Evolutionary conservation across 2,329 filamentous ascomycete species (phyloP).

Genomic region (Fusarium nurragi): DNA sequence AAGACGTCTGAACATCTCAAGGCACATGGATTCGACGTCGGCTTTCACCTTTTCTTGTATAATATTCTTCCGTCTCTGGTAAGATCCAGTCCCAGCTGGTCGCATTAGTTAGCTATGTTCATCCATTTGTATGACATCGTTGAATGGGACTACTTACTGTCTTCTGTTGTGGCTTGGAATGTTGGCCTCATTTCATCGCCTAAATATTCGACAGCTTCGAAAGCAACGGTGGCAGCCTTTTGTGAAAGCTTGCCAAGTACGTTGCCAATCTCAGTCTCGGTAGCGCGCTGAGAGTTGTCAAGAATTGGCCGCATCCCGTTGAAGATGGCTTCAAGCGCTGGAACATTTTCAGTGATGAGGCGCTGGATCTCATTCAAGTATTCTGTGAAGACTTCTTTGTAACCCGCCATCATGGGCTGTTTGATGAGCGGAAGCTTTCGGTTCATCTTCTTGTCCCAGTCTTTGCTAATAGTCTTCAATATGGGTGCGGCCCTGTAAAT

Average conservation of each 20-base stretch:
- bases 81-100: background rate
- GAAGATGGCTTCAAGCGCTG: background rate
- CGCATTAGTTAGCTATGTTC: background rate
- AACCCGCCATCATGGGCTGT: background rate
- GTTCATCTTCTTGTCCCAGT: conserved; percentile 14
- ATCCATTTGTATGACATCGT: background rate
- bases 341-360: background rate
- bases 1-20: background rate
- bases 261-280: background rate
- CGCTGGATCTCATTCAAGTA: conserved; percentile 4
- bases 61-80: background rate
- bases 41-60: background rate
- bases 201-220: background rate
- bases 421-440: background rate
- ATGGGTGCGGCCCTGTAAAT: background rate
- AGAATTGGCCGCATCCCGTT: background rate
- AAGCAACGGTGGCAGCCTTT: background rate
- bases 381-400: background rate
- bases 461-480: background rate
- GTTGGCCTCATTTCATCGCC: background rate
- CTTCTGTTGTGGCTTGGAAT: background rate
- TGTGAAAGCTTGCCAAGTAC: background rate
- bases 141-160: background rate
- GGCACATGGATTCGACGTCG: background rate
- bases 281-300: background rate